Evolutionary conservation across 495 filamentous ascomycete species (phyloP), one percentile per base, ranked within the genome.

Genomic region (Annulohypoxylon maeteangense): DNA sequence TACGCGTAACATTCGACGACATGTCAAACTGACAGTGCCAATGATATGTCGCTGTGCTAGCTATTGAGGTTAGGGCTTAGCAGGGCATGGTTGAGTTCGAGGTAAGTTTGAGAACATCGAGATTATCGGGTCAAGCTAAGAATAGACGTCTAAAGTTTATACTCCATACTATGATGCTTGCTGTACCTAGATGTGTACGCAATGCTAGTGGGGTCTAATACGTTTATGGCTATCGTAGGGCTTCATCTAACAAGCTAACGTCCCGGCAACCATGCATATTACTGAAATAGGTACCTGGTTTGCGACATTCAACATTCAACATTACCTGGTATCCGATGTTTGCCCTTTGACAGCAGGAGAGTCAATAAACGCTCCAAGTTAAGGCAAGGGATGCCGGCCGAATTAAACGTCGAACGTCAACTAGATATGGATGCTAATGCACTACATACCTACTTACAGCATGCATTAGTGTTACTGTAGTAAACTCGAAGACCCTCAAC

Each of bases 361-460:
- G 7, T 42, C 32, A 25, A 10, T 62, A 56, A 7, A 42, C 60
- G 47, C 60, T 48, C 14, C 14, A 38, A 68, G 38, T 18, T 42
- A 31, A 73, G 40, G 70, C 56, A 73, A 73, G 65, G 60, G 65
- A 59, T 42, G 18, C 53, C 42, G 56, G 48, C 61, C 65, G 62
- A 44, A 66, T 68, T 64, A 34, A 55, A 61, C 23, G 22, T 51
- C 32, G 25, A 55, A 61, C 23, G 22, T 51, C 32, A n/a, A 27
- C 45, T 25, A 36, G 58, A 51, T 57, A 18, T 56, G 44, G 50
- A 10, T 51, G 38, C 56, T 59, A 63, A 57, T 53, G 50, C 44
- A 60, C 27, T 29, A n/a, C n/a, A 32, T 63, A 36, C 31, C 23
- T 40, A 56, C 36, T 55, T 61, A 55, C 57, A 59, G 51, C 14